phyloP scores from a whole-genome alignment of 768 basidiomycete genomes.

The Crepidotus variabilis region DNA sequence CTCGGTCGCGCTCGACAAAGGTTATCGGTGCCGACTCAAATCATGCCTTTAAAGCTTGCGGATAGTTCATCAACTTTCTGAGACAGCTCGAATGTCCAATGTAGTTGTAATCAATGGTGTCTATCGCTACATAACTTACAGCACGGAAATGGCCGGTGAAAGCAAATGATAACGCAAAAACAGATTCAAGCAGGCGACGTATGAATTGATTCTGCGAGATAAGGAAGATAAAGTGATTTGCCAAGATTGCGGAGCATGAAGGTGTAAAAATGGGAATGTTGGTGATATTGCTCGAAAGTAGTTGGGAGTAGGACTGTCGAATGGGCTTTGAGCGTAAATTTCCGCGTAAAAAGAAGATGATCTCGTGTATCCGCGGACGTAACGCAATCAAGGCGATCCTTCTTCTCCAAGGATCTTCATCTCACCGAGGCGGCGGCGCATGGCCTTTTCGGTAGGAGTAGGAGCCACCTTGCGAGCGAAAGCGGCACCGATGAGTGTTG shows the following conservation, averaged over 20 bases:
- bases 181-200: background rate
- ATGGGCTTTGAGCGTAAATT: background rate
- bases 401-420: slow-evolving; percentile 75
- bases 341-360: background rate
- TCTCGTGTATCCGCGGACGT: background rate
- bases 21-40: too few relatives aligned
- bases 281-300: background rate
- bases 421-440: slow-evolving; percentile 75
- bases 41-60: too few relatives aligned
- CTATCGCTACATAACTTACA: background rate
- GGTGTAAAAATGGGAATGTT: background rate
- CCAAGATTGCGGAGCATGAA: background rate
- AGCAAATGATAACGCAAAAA: background rate
- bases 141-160: background rate
- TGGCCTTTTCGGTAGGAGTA: slow-evolving; percentile 89
- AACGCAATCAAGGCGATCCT: slow-evolving; percentile 35
- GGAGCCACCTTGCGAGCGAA: slow-evolving; percentile 81
- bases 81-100: background rate
- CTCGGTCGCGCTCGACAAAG: background rate
- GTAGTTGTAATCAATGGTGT: background rate
- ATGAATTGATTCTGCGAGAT: background rate
- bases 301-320: background rate
- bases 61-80: too few relatives aligned
- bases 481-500: slow-evolving; percentile 77
- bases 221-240: background rate